Percentiles rank a stretch among this genome's conserved stretches.
Evolutionary conservation across 73 alveolate genomes (phyloP).

Genomic region (Urostyla sp.): DNA sequence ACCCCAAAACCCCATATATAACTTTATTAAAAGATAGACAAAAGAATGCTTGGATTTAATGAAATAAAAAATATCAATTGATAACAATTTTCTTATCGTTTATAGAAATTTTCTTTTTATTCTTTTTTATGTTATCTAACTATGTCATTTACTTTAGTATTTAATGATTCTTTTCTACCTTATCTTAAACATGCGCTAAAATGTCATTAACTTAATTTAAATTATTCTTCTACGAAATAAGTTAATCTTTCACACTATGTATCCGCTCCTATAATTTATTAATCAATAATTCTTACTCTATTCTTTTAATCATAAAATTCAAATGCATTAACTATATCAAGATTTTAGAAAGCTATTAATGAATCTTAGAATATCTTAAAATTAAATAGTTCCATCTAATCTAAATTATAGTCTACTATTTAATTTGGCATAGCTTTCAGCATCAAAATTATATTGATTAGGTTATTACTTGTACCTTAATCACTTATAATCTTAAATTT

Average conservation of each 20-base stretch:
- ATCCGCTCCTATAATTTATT: too few relatives aligned
- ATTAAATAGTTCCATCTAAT: constrained; percentile 47
- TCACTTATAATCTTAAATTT: constrained; percentile 60
- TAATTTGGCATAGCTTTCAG: constrained; percentile 57
- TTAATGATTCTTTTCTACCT: neutral
- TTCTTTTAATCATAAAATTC: constrained; percentile 66
- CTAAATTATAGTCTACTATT: constrained; percentile 34
- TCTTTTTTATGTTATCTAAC: too few relatives aligned
- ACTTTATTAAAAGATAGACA: too few relatives aligned
- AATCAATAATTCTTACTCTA: constrained; percentile 64
- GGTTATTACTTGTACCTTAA: constrained; percentile 28
- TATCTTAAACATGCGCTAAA: neutral
- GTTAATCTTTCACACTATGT: neutral
- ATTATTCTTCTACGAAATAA: neutral
- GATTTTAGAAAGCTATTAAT: constrained; percentile 60
- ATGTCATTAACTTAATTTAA: neutral
- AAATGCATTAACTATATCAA: constrained; percentile 68
- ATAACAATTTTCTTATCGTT: too few relatives aligned
- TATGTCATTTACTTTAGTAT: too few relatives aligned
- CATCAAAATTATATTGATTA: constrained; percentile 52
- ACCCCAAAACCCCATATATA: too few relatives aligned
- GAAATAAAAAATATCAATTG: too few relatives aligned
- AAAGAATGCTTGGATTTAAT: too few relatives aligned
- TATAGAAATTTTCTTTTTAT: too few relatives aligned
- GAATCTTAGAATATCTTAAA: constrained; percentile 61